Percentiles rank a stretch among this genome's conserved stretches.
Conservation (phyloP, 2,329 filamentous ascomycete genomes). For the Pseudogymnoascus sp. region DNA sequence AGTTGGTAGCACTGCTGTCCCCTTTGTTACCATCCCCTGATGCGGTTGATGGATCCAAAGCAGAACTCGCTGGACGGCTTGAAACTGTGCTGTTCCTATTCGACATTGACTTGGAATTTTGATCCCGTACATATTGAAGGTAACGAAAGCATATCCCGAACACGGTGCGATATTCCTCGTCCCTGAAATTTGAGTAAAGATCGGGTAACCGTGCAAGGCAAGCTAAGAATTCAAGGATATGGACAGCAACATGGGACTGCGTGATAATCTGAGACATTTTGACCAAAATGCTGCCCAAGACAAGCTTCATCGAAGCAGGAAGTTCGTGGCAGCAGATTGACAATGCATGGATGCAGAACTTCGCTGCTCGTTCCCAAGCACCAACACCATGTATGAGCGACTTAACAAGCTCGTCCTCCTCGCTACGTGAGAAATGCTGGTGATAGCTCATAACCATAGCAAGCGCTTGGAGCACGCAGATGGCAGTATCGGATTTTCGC, state of each 20-base stretch:
- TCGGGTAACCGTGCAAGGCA: constrained; percentile 77
- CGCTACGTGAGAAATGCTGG: constrained; percentile 70
- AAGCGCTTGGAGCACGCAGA: constrained; percentile 79
- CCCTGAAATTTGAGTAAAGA: constrained; percentile 79
- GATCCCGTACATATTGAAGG: constrained; percentile 76
- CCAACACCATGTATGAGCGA: constrained; percentile 81
- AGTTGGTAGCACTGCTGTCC: constrained; percentile 35
- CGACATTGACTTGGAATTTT: constrained; percentile 34
- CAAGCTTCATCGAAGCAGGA: constrained; percentile 78
- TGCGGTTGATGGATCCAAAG: constrained; percentile 20
- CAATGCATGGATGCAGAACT: constrained; percentile 88
- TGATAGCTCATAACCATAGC: constrained; percentile 90
- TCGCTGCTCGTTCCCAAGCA: constrained; percentile 78
- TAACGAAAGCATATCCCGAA: constrained; percentile 95
- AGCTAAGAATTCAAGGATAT: constrained; percentile 93
- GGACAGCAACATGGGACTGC: constrained; percentile 81
- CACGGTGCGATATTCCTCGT: constrained; percentile 87
- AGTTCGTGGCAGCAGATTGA: constrained; percentile 94
- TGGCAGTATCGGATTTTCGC: constrained; percentile 79
- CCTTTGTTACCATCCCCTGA: constrained; percentile 36
- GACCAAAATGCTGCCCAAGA: constrained; percentile 75
- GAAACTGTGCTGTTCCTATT: constrained; percentile 32
- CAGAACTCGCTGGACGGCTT: constrained; percentile 20
- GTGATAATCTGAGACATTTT: constrained; percentile 97
- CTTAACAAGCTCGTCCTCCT: constrained; percentile 83